Conservation (phyloP, 352 stramenopile species). For the Phytophthora uliginosa region DNA sequence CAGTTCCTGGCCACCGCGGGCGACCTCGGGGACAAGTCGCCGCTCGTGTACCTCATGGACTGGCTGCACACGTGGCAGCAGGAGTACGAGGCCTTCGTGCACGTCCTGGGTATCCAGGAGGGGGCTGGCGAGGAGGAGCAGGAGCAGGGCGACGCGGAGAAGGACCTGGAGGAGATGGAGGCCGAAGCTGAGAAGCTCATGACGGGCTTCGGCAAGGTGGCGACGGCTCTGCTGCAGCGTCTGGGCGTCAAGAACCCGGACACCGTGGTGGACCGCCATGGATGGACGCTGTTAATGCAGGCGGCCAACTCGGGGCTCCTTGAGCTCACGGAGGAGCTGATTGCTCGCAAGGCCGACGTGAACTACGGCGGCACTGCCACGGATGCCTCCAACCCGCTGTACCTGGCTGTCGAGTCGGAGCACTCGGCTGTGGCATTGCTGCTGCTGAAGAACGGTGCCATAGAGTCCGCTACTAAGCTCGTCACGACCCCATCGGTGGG, state of each 20-base stretch:
- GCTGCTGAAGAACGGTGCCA: slow-evolving; percentile 77
- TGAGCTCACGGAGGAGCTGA: slow-evolving; percentile 63
- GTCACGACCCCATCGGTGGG: slow-evolving; percentile 59
- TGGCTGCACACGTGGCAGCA: slow-evolving; percentile 91
- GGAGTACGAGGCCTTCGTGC: slow-evolving; percentile 86
- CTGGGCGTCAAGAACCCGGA: slow-evolving; percentile 51
- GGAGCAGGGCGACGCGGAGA: slow-evolving; percentile 46
- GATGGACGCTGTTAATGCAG: slow-evolving; percentile 91
- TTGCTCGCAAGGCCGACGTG: slow-evolving; percentile 65
- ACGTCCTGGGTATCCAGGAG: slow-evolving; percentile 73
- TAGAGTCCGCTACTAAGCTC: slow-evolving; percentile 70
- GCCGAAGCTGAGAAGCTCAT: slow-evolving; percentile 75
- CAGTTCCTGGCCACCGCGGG: slow-evolving; percentile 49
- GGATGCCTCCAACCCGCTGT: slow-evolving; percentile 70
- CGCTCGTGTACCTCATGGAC: slow-evolving; percentile 84
- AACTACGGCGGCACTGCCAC: slow-evolving; percentile 63
- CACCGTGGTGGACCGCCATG: slow-evolving; percentile 72
- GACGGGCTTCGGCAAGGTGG: slow-evolving; percentile 69
- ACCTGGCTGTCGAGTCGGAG: slow-evolving; percentile 80
- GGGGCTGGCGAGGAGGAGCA: slow-evolving; percentile 30
- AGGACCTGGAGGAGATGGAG: slow-evolving; percentile 82
- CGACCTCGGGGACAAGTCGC: slow-evolving; percentile 42
- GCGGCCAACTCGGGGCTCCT: slow-evolving; percentile 78
- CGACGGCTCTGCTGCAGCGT: slow-evolving; percentile 57
- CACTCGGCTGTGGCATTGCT: slow-evolving; percentile 77